Base-by-base conservation (phyloP, 2,329 filamentous ascomycete genomes). In the Capronia coronata region DNA sequence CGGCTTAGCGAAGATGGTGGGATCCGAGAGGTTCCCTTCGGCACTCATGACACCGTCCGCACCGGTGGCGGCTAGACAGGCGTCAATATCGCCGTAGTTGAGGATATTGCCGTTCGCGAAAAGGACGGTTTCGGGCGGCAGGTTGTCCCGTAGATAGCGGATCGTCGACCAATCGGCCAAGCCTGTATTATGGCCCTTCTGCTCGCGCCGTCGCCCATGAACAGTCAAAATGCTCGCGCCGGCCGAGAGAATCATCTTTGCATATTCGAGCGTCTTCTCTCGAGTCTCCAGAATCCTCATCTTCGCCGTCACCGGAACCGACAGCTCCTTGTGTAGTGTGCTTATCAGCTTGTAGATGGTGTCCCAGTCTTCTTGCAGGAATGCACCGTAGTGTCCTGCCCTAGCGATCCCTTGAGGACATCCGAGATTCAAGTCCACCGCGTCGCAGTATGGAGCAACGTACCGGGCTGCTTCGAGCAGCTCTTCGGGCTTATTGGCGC, bases 91-190 rank as follows among this genome's bases (percentile, higher is more conserved):
- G 0, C 75, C 82, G 51, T 84, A 77, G 65, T 87, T 84, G 51
- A 98, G 71, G 29, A 96, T 84, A 63, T 98, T 98, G 10, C 93
- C 93, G 66, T 98, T 98, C 2, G 93, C 93, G 64, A 98, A 97
- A 2, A 98, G 80, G 19, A 98, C 93, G 6, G 89, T 94, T 41
- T 96, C 89, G 1, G 77, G 71, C 0, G 91, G 91, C 23, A 98
- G 70, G 54, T 84, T 85, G 9, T 95, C 87, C 42, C 93, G 76
- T 57, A 98, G 69, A 63, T 86, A 91, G 3, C 83, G 78, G 49
- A 98, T 83, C 63, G 85, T 80, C n/a, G 71, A 72, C 93, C 93
- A 98, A 68, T 98, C 89, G 3, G 93, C 93, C 29, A 97, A 61
- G 0, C 93, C 93, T 0, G 93, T 98, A 63, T 94, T 79, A 65